phyloP scores from a whole-genome alignment of 371 early-diverging fungal genomes.

The Actinomortierella wolfii region DNA sequence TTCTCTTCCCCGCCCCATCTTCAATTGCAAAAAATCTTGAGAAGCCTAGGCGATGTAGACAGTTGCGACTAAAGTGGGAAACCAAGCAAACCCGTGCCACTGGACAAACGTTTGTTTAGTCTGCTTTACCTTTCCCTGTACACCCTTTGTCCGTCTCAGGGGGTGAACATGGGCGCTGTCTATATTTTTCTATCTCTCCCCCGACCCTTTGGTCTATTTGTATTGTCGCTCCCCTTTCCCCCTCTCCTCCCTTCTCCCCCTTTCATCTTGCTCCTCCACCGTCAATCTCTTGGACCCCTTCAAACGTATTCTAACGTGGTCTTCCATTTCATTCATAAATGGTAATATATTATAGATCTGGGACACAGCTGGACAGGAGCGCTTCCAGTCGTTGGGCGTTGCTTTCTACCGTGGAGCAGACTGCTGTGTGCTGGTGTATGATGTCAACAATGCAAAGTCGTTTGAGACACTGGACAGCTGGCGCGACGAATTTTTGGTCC shows the following conservation, averaged over 20 bases:
- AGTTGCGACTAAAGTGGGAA: too few species aligned
- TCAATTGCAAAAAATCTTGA: too few species aligned
- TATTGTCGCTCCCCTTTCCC: not conserved
- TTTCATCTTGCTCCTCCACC: slow-evolving; percentile 1
- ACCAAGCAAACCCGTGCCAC: too few species aligned
- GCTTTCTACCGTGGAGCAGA: slow-evolving; percentile 99
- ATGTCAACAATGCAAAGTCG: slow-evolving; percentile 93
- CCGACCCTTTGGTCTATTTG: too few species aligned
- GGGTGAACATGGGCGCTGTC: too few species aligned
- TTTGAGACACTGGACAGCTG: slow-evolving; percentile 97
- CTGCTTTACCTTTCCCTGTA: too few species aligned
- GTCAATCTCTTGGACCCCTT: not conserved
- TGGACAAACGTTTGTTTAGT: too few species aligned
- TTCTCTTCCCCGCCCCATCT: too few species aligned
- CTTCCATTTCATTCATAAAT: slow-evolving; percentile 1
- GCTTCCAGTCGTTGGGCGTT: slow-evolving; percentile 97
- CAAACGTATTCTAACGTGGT: not conserved
- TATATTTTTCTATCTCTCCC: too few species aligned
- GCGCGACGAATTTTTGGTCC: slow-evolving; percentile 97
- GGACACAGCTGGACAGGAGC: slow-evolving; percentile 97
- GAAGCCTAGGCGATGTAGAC: too few species aligned
- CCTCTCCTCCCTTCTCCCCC: slow-evolving; percentile 3
- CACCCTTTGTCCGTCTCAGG: too few species aligned
- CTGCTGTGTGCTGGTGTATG: slow-evolving; percentile 97
- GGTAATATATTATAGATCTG: slow-evolving; percentile 65